These are phyloP conservation scores for Andrographis paniculata DNA, from an alignment of 305 asterid species.

Conservation along the genomic window DNA sequence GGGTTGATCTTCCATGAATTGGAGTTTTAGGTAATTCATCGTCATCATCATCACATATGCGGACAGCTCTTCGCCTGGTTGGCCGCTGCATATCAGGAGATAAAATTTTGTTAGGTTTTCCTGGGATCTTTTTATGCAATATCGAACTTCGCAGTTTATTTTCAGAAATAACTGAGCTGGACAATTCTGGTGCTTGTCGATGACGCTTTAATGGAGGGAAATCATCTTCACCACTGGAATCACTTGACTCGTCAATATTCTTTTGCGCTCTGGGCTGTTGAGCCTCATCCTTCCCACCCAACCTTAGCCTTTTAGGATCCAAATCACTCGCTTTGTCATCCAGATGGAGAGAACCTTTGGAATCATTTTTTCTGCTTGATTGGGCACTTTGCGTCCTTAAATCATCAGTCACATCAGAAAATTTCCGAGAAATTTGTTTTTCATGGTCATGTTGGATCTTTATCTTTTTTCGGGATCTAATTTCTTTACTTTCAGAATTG, in stretches of 20 bases:
- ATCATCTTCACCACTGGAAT: slow-evolving; percentile 53
- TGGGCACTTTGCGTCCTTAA: slow-evolving; percentile 17
- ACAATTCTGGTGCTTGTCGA: slow-evolving; percentile 34
- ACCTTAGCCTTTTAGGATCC: slow-evolving; percentile 30
- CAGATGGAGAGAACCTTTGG: slow-evolving; percentile 14
- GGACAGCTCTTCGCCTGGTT: slow-evolving; percentile 81
- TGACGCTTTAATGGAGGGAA: slow-evolving; percentile 60
- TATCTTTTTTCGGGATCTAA: slow-evolving; percentile 36
- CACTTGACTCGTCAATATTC: slow-evolving; percentile 28
- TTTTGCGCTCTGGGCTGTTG: slow-evolving; percentile 22
- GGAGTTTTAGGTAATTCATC: slow-evolving; percentile 91
- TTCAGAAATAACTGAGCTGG: slow-evolving; percentile 36
- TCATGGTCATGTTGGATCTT: slow-evolving; percentile 39
- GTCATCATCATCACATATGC: slow-evolving; percentile 55
- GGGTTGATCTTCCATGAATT: slow-evolving; percentile 62
- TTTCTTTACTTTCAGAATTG: slow-evolving; percentile 31
- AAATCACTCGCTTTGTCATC: slow-evolving; percentile 26
- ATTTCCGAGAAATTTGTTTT: slow-evolving; percentile 27
- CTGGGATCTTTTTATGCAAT: slow-evolving; percentile 28
- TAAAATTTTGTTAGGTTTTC: slow-evolving; percentile 28
- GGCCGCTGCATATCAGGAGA: slow-evolving; percentile 33
- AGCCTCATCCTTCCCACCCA: slow-evolving; percentile 35
- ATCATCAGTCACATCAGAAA: slow-evolving; percentile 23
- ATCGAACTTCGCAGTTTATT: slow-evolving; percentile 29
- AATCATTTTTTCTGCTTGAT: slow-evolving; percentile 24